These are phyloP conservation scores for Hanseniaspora lachancei DNA, from an alignment of 805 yeast genomes.

Conservation along the genomic window DNA sequence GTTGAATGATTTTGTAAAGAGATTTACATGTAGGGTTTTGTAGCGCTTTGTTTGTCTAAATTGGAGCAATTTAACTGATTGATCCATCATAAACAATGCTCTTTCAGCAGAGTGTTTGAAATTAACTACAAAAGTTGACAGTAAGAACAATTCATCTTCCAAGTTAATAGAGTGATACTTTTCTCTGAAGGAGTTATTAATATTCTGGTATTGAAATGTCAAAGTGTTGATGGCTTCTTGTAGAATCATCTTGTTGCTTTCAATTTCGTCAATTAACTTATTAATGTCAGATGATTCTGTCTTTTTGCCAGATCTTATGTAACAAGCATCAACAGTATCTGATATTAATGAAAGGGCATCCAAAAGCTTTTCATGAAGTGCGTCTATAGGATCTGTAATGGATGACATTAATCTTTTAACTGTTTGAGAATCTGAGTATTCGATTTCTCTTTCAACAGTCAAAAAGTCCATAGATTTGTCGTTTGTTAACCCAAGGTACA, in stretches of 20 bases:
- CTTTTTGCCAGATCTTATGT: conserved; percentile 27
- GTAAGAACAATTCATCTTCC: conserved; percentile 37
- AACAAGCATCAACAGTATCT: conserved; percentile 28
- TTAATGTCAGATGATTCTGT: conserved; percentile 15
- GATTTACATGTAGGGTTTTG: conserved; percentile 29
- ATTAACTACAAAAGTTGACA: conserved; percentile 39
- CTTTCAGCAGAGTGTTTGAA: conserved; percentile 30
- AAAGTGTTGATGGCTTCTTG: conserved; percentile 20
- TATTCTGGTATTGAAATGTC: conserved; percentile 16
- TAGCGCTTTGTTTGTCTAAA: conserved; percentile 25
- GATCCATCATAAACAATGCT: conserved; percentile 25
- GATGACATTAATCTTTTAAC: conserved; percentile 25
- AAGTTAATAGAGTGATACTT: conserved; percentile 29
- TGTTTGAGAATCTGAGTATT: conserved; percentile 27
- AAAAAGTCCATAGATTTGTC: conserved; percentile 17
- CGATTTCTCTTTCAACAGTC: conserved; percentile 26
- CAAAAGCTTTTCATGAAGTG: conserved; percentile 27
- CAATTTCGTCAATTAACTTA: conserved; percentile 16
- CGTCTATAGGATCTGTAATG: conserved; percentile 25
- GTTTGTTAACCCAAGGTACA: conserved; percentile 28
- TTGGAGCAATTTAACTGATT: conserved; percentile 23
- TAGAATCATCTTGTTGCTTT: conserved; percentile 17
- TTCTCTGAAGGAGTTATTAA: conserved; percentile 14
- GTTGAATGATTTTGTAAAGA: conserved; percentile 19
- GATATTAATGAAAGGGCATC: conserved; percentile 27